These are phyloP conservation scores for Camellia sinensis DNA, from an alignment of 148 eudicot genomes.

Conservation along the genomic window DNA sequence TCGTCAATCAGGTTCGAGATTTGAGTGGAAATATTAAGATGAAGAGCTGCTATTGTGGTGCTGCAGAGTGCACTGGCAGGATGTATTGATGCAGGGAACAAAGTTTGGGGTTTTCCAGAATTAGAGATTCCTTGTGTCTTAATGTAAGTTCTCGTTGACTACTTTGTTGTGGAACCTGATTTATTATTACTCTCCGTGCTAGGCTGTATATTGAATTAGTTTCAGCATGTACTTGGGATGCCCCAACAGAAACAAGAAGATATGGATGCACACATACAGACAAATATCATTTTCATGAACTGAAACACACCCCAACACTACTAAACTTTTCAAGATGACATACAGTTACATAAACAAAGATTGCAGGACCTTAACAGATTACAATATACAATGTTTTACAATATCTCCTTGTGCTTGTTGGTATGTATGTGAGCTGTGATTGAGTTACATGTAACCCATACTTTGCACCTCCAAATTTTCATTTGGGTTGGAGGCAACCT, in stretches of 20 bases:
- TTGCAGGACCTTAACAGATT: too few species aligned
- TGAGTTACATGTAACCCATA: too few species aligned
- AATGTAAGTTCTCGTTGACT: constrained; percentile 7
- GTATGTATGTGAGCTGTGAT: too few species aligned
- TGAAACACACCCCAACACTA: not conserved
- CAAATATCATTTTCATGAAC: not conserved
- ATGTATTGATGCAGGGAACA: constrained; percentile 49
- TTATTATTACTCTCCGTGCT: not conserved
- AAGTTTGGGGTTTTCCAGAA: not conserved
- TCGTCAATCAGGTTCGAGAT: constrained; percentile 60
- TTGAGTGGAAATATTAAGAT: constrained; percentile 61
- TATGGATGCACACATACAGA: not conserved
- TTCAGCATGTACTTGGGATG: not conserved
- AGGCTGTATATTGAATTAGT: not conserved
- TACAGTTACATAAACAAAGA: too few species aligned
- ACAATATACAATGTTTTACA: too few species aligned
- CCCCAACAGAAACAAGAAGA: not conserved
- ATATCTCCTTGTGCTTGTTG: too few species aligned
- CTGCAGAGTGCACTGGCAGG: constrained; percentile 75
- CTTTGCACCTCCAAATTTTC: too few species aligned
- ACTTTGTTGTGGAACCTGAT: not conserved
- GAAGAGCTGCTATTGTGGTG: constrained; percentile 75
- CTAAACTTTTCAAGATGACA: too few species aligned
- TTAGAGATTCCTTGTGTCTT: not conserved
- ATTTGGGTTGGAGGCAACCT: too few species aligned